Evolutionary conservation across 2,329 filamentous ascomycete species (phyloP), one percentile per base, ranked within the genome.

Genomic region (Cryoendolithus antarcticus): DNA sequence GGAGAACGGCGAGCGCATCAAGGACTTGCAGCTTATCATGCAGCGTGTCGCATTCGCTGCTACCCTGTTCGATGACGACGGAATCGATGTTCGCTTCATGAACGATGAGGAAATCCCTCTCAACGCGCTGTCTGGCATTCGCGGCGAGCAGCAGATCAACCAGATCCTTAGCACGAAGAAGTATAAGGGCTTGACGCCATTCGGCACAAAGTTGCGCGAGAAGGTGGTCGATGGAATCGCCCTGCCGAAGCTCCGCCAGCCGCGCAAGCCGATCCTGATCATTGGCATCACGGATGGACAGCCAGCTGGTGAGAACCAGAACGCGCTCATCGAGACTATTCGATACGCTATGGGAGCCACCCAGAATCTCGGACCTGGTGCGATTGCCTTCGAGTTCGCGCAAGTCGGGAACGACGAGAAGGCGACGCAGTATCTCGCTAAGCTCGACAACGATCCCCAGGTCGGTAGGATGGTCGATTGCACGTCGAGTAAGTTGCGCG

Each of bases 1-100:
- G 51, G 76, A 81, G 54, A 69, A 72, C 41, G 77, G 77, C 32
- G 69, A 75, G 50, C 74, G 78, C 44, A 80, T 81, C 60, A 71
- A 77, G 46, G 77, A 82, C 48, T 62, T 82, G 48, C 71, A 71
- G 53, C 65, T 80, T 48, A 80, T 81, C 49, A 58, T 82, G 46
- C 66, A 71, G 35, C 71, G 74, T 37, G 75, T 80, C 38, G 71
- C 76, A 12, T 77, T 70, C 42, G 76, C 76, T 6, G 74, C 77
- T 3, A 76, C 75, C 2, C 68, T 80, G n/a, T 82, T 82, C 51
- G 77, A 82, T 46, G 65, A 75, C 28, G 77, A 82, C 50, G 78
- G 77, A 30, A 77, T 82, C 45, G 72, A 72, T 21, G 62, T 82
- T 30, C 75, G 77, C 34, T 82, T 81, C 65, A 81, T 82, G 77